Conservation (phyloP, 2,329 filamentous ascomycete species). For the Coleophoma crateriformis region DNA sequence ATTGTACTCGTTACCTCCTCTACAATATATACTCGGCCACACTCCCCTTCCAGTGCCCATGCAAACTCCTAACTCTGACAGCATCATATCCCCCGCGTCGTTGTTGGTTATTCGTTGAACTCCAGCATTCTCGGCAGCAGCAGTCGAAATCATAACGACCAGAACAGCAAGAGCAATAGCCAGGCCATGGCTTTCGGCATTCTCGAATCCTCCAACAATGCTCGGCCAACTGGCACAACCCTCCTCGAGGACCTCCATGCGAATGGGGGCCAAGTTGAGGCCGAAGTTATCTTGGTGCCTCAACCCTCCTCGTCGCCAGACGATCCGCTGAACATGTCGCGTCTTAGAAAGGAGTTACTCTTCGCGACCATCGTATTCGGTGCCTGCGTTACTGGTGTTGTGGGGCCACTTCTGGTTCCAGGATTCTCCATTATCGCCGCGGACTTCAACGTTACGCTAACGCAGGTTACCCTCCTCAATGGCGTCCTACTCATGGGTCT, state of each 20-base stretch:
- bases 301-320: constrained; percentile 42
- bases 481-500: constrained; percentile 9
- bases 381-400: background rate
- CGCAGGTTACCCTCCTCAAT: constrained; percentile 5
- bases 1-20: too few relatives aligned
- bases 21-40: too few relatives aligned
- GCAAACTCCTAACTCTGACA: too few relatives aligned
- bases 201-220: background rate
- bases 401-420: constrained; percentile 5
- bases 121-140: too few relatives aligned
- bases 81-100: too few relatives aligned
- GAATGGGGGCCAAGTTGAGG: constrained; percentile 2
- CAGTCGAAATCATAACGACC: too few relatives aligned
- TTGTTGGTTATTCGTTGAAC: too few relatives aligned
- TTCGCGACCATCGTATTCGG: constrained; percentile 3
- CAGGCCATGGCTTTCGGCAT: background rate
- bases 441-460: constrained; percentile 4
- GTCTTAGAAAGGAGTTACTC: background rate
- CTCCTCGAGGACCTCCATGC: background rate
- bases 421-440: constrained; percentile 7
- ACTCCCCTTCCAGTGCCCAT: too few relatives aligned
- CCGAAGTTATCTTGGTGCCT: constrained; percentile 41
- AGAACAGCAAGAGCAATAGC: too few relatives aligned
- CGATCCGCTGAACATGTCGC: constrained; percentile 43
- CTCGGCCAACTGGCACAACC: background rate